Percentiles rank a stretch among this genome's conserved stretches.
Evolutionary conservation across 305 asterid genomes (phyloP).

Genomic region (Fraxinus angustifolia): DNA sequence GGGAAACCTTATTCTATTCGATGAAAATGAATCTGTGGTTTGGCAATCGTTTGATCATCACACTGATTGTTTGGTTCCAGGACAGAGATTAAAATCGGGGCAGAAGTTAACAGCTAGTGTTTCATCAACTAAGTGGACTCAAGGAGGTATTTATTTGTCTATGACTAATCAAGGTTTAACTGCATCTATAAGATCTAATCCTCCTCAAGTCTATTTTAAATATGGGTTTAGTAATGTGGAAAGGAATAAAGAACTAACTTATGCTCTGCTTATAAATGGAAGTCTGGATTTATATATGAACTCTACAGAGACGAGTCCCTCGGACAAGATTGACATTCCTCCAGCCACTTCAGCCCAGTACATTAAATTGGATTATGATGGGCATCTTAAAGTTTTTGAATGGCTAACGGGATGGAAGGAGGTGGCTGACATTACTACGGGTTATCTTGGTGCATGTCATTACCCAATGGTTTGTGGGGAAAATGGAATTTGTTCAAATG

Average conservation of each 20-base stretch:
- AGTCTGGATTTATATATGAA: slow-evolving; percentile 25
- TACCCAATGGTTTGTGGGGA: slow-evolving; percentile 32
- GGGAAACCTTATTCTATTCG: slow-evolving; percentile 46
- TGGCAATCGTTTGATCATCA: slow-evolving; percentile 36
- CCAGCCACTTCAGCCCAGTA: slow-evolving; percentile 10
- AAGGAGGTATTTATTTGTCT: slow-evolving; percentile 24
- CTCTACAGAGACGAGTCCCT: slow-evolving; percentile 12
- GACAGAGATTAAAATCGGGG: slow-evolving; percentile 33
- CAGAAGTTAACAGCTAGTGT: slow-evolving; percentile 33
- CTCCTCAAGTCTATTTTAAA: slow-evolving; percentile 27
- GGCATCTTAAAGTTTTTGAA: slow-evolving; percentile 42
- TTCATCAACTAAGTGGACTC: slow-evolving; percentile 31
- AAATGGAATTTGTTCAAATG: slow-evolving; percentile 28
- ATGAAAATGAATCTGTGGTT: slow-evolving; percentile 14
- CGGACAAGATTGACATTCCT: not conserved
- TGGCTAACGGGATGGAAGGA: slow-evolving; percentile 25
- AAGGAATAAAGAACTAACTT: slow-evolving; percentile 22
- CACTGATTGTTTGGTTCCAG: slow-evolving; percentile 28
- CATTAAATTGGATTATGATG: slow-evolving; percentile 37
- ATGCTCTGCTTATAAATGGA: not conserved
- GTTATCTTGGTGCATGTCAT: slow-evolving; percentile 11
- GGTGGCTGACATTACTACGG: slow-evolving; percentile 16
- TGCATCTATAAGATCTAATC: slow-evolving; percentile 26
- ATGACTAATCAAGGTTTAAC: slow-evolving; percentile 30
- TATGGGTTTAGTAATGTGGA: not conserved